Conservation (phyloP, 257 asterid species). For the Haberlea rhodopensis region DNA sequence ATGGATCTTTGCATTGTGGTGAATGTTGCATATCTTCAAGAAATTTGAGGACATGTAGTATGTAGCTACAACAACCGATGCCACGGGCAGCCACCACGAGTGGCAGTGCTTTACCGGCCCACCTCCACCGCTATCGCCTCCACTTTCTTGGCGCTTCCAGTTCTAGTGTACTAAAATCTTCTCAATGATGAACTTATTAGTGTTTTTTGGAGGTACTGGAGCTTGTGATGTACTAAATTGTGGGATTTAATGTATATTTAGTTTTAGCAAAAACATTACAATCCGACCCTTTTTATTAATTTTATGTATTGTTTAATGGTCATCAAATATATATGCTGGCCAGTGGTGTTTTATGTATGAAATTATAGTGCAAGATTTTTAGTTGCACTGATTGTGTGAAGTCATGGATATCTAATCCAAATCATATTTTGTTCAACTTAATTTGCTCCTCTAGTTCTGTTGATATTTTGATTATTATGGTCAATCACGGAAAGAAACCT, state of each 20-base stretch:
- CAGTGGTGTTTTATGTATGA: conserved; percentile 24
- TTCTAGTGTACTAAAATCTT: conserved; percentile 19
- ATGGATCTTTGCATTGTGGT: neutral
- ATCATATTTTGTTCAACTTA: too few relatives aligned
- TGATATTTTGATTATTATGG: too few relatives aligned
- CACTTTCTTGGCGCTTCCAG: conserved; percentile 19
- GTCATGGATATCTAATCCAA: neutral
- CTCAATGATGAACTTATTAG: neutral
- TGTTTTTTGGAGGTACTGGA: conserved; percentile 19
- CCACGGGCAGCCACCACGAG: neutral
- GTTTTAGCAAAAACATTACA: neutral
- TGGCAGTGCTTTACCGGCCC: conserved; percentile 7
- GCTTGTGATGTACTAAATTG: conserved; percentile 22
- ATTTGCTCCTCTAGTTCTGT: neutral
- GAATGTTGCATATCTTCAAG: neutral
- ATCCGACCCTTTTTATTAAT: neutral
- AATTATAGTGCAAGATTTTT: conserved; percentile 35
- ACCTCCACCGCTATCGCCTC: neutral
- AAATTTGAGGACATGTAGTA: neutral
- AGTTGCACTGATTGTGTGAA: conserved; percentile 29
- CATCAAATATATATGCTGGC: conserved; percentile 21
- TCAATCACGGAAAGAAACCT: too few relatives aligned
- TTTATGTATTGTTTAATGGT: conserved; percentile 14
- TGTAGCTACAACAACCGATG: neutral
- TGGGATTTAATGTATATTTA: conserved; percentile 28